A percentile compares a stretch with the other conserved stretches of the same genome.
These are phyloP conservation scores for Silene uniflora DNA, from an alignment of 148 eudicot genomes.

Conservation along the genomic window DNA sequence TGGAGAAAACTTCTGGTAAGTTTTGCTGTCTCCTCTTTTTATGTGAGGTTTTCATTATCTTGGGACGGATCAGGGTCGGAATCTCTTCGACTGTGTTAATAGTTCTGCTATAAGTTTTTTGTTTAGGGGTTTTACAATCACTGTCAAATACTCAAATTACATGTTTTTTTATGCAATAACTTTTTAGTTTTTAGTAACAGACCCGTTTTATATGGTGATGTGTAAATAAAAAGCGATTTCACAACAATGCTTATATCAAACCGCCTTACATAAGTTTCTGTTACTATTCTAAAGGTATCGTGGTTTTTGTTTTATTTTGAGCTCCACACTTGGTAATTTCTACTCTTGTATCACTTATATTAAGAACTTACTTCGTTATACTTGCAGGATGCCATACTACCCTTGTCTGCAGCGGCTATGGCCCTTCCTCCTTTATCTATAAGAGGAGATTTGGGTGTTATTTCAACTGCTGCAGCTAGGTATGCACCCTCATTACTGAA, in stretches of 20 bases:
- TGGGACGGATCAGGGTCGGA: neutral
- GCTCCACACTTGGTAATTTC: too few relatives aligned
- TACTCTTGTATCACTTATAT: too few relatives aligned
- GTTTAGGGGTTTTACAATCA: neutral
- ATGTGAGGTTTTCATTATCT: neutral
- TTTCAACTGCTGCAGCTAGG: slow-evolving; percentile 84
- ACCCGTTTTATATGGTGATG: too few relatives aligned
- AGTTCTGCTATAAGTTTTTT: neutral
- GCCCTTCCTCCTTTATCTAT: slow-evolving; percentile 93
- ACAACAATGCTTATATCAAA: too few relatives aligned
- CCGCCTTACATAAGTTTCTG: too few relatives aligned
- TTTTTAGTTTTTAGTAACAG: too few relatives aligned
- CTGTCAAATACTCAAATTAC: neutral
- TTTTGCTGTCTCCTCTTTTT: slow-evolving; percentile 19
- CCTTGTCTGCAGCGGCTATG: slow-evolving; percentile 93
- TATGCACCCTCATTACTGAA: slow-evolving; percentile 81
- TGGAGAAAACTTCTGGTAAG: slow-evolving; percentile 96
- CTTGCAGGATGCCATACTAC: slow-evolving; percentile 82
- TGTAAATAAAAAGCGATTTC: too few relatives aligned
- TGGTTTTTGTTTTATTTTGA: too few relatives aligned
- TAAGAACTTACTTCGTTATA: neutral
- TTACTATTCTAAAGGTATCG: too few relatives aligned
- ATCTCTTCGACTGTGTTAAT: neutral
- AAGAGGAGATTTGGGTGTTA: slow-evolving; percentile 84
- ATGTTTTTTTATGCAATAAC: too few relatives aligned